Evolutionary conservation across 2,329 filamentous ascomycete genomes (phyloP), one percentile per base, ranked within the genome.

Genomic region (Pestalotiopsis sp.): DNA sequence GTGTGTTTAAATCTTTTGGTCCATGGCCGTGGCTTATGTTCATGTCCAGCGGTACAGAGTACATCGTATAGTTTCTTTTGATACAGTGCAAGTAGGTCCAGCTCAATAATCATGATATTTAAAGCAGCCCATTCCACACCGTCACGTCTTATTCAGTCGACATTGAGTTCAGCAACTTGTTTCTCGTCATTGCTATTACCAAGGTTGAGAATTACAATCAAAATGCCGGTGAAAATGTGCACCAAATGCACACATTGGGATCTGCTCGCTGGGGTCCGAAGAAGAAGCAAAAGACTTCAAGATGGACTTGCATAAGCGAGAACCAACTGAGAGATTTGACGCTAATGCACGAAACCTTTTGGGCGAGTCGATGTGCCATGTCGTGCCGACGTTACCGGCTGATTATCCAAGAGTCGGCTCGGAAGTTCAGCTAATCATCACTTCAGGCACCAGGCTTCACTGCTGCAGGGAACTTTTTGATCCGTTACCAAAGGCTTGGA

Each of bases 281-380:
- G 23, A 27, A 27, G 57, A 36, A 59, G 9, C 17, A 23, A 27
- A 14, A 17, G 17, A 23, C 57, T n/a, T 27, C 23, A 20, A 36
- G 31, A 36, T 36, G 31, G 31, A 36, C 31, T 36, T 36, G 31
- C 31, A 36, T 36, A 27, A 59, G 57, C 25, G 27, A 59, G n/a
- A 27, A 59, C 57, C 57, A 59, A 36, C 12, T 20, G 14, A 36
- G n/a, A 14, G 3, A 13, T 59, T 27, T 27, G 59, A 39, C 59
- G 59, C 59, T 39, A 62, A 62, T 62, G 59, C 36, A 62, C 12
- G 36, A 36, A 39, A 62, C 59, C 36, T 62, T 38, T 62, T 59
- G 23, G 57, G 57, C 57, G 57, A 59, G 27, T 59, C 12, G 27
- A n/a, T 20, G 17, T 52, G 45, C 45, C 17, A n/a, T 20, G n/a